Percentiles rank a stretch among this genome's conserved stretches.
Evolutionary conservation across 177 flowering plant genomes (phyloP).

Genomic region (Tripterygium wilfordii): DNA sequence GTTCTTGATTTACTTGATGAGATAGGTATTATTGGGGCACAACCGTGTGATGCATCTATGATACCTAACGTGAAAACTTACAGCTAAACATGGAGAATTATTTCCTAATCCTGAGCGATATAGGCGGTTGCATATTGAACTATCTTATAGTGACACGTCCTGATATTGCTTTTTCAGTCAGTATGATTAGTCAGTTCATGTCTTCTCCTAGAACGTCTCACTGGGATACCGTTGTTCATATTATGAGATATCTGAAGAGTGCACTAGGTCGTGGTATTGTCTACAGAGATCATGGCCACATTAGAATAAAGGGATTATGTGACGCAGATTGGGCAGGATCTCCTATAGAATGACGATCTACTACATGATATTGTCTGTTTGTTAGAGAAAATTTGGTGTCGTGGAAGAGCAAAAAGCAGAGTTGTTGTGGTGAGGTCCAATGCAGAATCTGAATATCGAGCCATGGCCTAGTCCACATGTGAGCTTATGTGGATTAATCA

Average conservation of each 20-base stretch:
- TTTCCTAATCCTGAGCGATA: no score
- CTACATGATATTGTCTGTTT: neutral
- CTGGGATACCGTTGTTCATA: neutral
- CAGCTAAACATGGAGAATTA: constrained; percentile 1
- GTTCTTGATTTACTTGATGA: neutral
- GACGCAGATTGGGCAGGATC: neutral
- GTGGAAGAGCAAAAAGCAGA: neutral
- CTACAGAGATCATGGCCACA: neutral
- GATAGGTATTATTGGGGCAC: neutral
- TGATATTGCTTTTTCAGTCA: neutral
- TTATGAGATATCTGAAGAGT: no score
- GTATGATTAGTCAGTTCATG: no score
- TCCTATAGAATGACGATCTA: neutral
- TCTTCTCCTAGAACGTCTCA: neutral
- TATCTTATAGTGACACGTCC: neutral
- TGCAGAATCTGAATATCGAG: neutral
- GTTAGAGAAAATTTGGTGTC: neutral
- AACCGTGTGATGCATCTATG: constrained; percentile 1
- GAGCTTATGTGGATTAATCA: neutral
- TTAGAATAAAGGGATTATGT: neutral
- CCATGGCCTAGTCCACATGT: neutral
- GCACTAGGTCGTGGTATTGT: neutral
- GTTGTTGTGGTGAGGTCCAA: neutral
- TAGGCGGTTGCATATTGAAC: no score
- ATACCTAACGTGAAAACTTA: neutral